Evolutionary conservation across 257 asterid species (phyloP).

Genomic region (Cruciata laevipes): DNA sequence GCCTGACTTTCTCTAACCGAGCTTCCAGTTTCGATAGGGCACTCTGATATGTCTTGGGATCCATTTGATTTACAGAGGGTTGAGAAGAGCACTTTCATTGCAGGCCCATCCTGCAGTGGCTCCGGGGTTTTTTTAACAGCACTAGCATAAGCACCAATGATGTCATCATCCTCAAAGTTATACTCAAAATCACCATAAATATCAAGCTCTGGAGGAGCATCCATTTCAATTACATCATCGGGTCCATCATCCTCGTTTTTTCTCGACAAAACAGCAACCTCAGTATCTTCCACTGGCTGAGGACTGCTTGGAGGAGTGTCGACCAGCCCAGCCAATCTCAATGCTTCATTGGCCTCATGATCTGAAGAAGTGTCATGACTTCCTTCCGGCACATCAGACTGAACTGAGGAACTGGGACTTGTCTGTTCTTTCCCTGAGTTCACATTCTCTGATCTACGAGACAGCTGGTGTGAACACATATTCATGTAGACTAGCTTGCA

Average conservation of each 20-base stretch:
- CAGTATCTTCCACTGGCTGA: conserved; percentile 31
- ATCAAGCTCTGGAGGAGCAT: conserved; percentile 72
- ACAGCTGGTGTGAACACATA: conserved; percentile 81
- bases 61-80: conserved; percentile 39
- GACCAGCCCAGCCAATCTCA: conserved; percentile 76
- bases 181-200: conserved; percentile 95
- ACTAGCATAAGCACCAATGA: conserved; percentile 57
- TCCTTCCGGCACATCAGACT: conserved; percentile 29
- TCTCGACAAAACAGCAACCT: conserved; percentile 27
- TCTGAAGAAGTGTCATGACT: conserved; percentile 29
- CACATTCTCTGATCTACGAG: conserved; percentile 47
- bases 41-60: conserved; percentile 23
- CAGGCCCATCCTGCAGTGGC: conserved; percentile 47
- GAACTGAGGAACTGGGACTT: conserved; percentile 31
- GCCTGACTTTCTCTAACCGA: conserved; percentile 22
- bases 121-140: conserved; percentile 34
- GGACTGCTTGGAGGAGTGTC: conserved; percentile 93
- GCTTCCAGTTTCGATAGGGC: conserved; percentile 24
- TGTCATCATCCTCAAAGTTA: conserved; percentile 80
- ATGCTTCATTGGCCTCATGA: conserved; percentile 62
- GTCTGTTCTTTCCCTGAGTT: conserved; percentile 31
- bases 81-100: conserved; percentile 66
- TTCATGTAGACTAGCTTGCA: conserved; percentile 87
- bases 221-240: conserved; percentile 60
- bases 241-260: conserved; percentile 52